Conservation (phyloP, 176 grass and related monocot species). For the Sorghum bicolor region DNA sequence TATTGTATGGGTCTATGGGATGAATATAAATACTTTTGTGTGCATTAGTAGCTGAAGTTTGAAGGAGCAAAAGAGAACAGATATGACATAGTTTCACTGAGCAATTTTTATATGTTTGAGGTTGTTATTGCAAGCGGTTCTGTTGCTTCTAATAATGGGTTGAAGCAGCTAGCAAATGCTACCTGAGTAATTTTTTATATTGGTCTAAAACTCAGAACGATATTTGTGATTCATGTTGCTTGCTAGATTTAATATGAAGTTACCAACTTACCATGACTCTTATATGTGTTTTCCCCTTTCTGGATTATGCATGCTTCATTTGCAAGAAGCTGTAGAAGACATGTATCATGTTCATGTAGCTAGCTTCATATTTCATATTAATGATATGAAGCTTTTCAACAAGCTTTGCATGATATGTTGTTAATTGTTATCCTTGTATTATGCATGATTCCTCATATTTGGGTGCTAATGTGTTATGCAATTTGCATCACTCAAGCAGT, state of each 20-base stretch:
- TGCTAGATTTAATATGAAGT: constrained; percentile 10
- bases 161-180: background rate
- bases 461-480: background rate
- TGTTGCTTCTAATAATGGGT: background rate
- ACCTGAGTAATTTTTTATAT: background rate
- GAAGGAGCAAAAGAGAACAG: background rate
- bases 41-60: background rate
- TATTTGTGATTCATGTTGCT: background rate
- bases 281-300: background rate
- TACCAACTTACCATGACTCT: background rate
- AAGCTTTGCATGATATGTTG: background rate
- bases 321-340: background rate
- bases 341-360: background rate
- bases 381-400: background rate
- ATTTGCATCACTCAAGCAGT: background rate
- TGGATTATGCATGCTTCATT: background rate
- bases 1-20: background rate
- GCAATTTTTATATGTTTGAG: background rate
- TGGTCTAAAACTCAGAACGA: background rate
- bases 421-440: background rate
- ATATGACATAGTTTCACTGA: background rate
- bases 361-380: background rate
- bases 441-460: constrained; percentile 10
- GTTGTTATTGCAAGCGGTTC: background rate
- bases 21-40: background rate